Conservation (phyloP, 176 grass and related monocot species). For the Hordeum vulgare region DNA sequence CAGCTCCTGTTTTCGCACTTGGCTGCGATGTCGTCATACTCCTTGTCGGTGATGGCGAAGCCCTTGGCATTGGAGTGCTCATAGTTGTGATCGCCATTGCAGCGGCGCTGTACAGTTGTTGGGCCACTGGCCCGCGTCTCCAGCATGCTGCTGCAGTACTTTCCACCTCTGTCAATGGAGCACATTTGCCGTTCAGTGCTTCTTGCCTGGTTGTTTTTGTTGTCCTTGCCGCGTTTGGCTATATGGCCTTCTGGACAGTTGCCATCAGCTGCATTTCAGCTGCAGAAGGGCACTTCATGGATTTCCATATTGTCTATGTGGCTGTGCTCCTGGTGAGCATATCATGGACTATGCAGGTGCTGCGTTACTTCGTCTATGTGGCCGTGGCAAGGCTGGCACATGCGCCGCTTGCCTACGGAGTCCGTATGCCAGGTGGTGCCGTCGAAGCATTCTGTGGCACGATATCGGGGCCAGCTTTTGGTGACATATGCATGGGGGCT, state of each 20-base stretch:
- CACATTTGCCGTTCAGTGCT: constrained; percentile 31
- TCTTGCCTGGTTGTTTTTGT: constrained; percentile 41
- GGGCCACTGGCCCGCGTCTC: constrained; percentile 58
- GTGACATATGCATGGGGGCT: constrained; percentile 72
- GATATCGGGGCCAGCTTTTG: constrained; percentile 42
- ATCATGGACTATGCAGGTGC: constrained; percentile 81
- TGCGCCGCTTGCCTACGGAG: constrained; percentile 36
- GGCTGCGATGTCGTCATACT: constrained; percentile 61
- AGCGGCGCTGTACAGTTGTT: constrained; percentile 64
- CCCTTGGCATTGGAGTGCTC: constrained; percentile 54
- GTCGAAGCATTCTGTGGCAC: constrained; percentile 43
- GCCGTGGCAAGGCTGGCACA: constrained; percentile 66
- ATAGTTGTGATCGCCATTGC: constrained; percentile 46
- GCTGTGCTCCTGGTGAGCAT: constrained; percentile 64
- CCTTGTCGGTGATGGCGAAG: constrained; percentile 35
- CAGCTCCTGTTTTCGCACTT: constrained; percentile 53
- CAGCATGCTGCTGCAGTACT: constrained; percentile 59
- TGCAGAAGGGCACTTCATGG: constrained; percentile 39
- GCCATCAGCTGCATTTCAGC: constrained; percentile 66
- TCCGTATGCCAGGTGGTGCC: constrained; percentile 22
- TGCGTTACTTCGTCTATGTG: constrained; percentile 57
- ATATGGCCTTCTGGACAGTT: constrained; percentile 74
- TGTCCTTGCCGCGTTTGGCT: constrained; percentile 48
- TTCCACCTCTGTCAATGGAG: constrained; percentile 33
- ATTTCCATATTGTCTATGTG: constrained; percentile 48